Percentiles rank a stretch among this genome's conserved stretches.
phyloP scores from a whole-genome alignment of 192 early-diverging fungal genomes.

The Powellomyces hirtus region DNA sequence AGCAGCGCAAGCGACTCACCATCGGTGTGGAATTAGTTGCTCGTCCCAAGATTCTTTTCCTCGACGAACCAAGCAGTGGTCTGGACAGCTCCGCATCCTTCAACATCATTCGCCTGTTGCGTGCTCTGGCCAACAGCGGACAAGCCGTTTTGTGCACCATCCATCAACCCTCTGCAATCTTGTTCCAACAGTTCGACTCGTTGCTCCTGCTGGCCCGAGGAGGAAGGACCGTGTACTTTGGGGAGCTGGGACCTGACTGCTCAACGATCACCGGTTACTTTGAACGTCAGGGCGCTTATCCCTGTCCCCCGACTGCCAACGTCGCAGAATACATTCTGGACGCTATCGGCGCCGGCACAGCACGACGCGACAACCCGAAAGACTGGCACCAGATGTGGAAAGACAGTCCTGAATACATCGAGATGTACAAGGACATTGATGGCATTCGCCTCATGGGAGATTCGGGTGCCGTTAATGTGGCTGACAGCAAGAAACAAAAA shows the following conservation, averaged over 20 bases:
- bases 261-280: constrained; percentile 68
- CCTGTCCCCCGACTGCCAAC: constrained; percentile 65
- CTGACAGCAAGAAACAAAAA: not conserved
- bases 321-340: constrained; percentile 87
- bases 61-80: constrained; percentile 85
- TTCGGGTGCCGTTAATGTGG: constrained; percentile 4
- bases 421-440: constrained; percentile 52
- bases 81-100: constrained; percentile 68
- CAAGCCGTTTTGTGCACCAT: constrained; percentile 81
- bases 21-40: constrained; percentile 85
- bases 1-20: constrained; percentile 85
- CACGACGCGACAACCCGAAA: constrained; percentile 30
- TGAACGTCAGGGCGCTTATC: constrained; percentile 67
- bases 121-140: constrained; percentile 63
- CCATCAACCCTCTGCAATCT: constrained; percentile 81
- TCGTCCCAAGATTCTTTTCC: constrained; percentile 77
- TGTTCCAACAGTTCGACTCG: constrained; percentile 83
- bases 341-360: constrained; percentile 66
- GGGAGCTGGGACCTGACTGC: constrained; percentile 71
- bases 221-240: constrained; percentile 81
- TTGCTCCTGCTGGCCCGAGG: constrained; percentile 77
- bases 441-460: constrained; percentile 42
- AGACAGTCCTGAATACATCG: constrained; percentile 47
- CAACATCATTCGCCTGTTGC: constrained; percentile 66
- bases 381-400: constrained; percentile 78